Evolutionary conservation across 2,329 filamentous ascomycete species (phyloP), one percentile per base, ranked within the genome.

Genomic region (Colletotrichum ledebouriae): DNA sequence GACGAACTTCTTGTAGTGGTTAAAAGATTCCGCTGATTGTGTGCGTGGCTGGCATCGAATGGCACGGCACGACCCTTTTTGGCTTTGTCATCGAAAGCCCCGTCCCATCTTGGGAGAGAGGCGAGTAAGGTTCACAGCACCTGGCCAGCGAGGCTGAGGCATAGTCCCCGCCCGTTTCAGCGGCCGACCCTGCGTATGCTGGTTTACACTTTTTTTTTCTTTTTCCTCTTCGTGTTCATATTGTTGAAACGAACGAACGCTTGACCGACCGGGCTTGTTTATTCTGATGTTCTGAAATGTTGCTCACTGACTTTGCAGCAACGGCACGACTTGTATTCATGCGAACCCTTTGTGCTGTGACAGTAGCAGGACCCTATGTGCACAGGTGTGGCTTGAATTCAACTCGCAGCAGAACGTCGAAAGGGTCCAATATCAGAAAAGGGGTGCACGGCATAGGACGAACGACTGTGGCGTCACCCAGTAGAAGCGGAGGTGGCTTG

Each of bases 201-300:
- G 53, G 55, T 59, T 68, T 64, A 64, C 65, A 59, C 39, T 64
- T 67, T 46, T 39, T 29, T 47, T 17, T 55, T 41, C 37, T 58
- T 44, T 37, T 53, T n/a, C n/a, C 42, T n/a, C 7, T n/a, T 25
- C 25, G 25, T 29, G 29, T 52, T 29, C 12, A 1, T 7, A 7
- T 29, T 29, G 6, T 29, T 29, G 29, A 29, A 29, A 29, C 29
- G 29, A 52, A 52, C 49, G 29, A 52, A 25, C 49, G 49, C 49
- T 25, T 52, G 49, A 25, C 49, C 49, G 22, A n/a, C 12, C 49
- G 4, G 9, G 20, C n/a, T 52, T 29, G 12, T 52, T 52, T 52
- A 13, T 33, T 13, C 37, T 7, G 37, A 12, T 39, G 6, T 39
- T 29, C 25, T 13, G 37, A 12, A 13, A 39, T 13, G 13, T 3